Evolutionary conservation across 2,329 filamentous ascomycete species (phyloP).

Genomic region (Plenodomus biglobosus): DNA sequence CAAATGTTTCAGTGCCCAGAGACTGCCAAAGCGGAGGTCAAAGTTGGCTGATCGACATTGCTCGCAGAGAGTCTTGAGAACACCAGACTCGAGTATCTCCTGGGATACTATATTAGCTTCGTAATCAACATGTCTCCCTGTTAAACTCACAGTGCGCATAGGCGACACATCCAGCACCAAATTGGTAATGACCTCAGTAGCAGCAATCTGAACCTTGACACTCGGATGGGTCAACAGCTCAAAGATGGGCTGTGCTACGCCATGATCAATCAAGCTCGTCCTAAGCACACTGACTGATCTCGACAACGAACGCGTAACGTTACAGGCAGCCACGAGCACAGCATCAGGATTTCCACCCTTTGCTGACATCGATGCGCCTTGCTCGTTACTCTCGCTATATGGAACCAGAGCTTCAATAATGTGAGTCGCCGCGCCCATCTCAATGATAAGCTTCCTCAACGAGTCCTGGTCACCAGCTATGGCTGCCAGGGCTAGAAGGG

Average conservation of each 20-base stretch:
- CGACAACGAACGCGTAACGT: slow-evolving; percentile 76
- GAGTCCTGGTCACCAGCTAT: slow-evolving; percentile 79
- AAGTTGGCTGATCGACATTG: slow-evolving; percentile 81
- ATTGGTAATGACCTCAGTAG: slow-evolving; percentile 82
- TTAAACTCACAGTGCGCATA: slow-evolving; percentile 73
- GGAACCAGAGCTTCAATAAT: slow-evolving; percentile 80
- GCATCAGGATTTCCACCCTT: slow-evolving; percentile 73
- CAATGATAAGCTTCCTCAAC: slow-evolving; percentile 78
- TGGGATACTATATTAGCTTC: slow-evolving; percentile 16
- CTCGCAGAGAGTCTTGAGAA: slow-evolving; percentile 75
- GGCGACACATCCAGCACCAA: slow-evolving; percentile 86
- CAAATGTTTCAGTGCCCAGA: slow-evolving; percentile 94
- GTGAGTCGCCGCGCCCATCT: slow-evolving; percentile 76
- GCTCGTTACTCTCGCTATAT: slow-evolving; percentile 48
- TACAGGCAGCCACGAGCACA: slow-evolving; percentile 83
- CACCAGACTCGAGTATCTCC: slow-evolving; percentile 71
- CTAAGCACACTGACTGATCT: slow-evolving; percentile 81
- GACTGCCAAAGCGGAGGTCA: slow-evolving; percentile 77
- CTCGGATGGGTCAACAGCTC: slow-evolving; percentile 73
- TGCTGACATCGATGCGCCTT: slow-evolving; percentile 37
- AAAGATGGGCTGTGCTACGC: slow-evolving; percentile 75
- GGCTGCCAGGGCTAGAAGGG: slow-evolving; percentile 77
- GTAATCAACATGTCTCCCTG: too few relatives aligned
- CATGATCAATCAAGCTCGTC: slow-evolving; percentile 84
- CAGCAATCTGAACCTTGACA: slow-evolving; percentile 79